A percentile compares a stretch with the other conserved stretches of the same genome.
Conservation (phyloP, 352 stramenopile genomes). For the Globisporangium nagaii region DNA sequence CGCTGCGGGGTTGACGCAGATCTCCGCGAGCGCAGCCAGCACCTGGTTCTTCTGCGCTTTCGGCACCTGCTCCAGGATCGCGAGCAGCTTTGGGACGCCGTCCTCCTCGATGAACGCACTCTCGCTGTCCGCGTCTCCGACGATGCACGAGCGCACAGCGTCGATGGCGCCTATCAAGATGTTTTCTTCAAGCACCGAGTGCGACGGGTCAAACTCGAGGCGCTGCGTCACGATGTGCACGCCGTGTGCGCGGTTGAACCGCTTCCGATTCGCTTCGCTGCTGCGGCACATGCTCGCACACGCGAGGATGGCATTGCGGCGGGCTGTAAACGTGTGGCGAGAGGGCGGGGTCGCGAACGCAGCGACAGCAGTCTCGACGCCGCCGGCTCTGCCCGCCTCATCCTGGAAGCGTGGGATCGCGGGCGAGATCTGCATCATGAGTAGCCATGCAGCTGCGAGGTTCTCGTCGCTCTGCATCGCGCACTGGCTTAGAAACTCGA, state of each 20-base stretch:
- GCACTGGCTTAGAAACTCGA: conserved; percentile 45
- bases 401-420: conserved; percentile 28
- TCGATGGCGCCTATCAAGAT: conserved; percentile 60
- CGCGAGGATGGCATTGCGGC: conserved; percentile 52
- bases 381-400: conserved; percentile 36
- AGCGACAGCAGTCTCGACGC: conserved; percentile 44
- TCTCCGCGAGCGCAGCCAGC: conserved; percentile 55
- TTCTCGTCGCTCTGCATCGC: conserved; percentile 29
- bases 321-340: conserved; percentile 51
- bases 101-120: conserved; percentile 50
- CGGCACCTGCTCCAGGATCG: conserved; percentile 40
- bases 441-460: conserved; percentile 38
- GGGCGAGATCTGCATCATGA: conserved; percentile 45
- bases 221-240: conserved; percentile 34
- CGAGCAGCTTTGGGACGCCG: conserved; percentile 53
- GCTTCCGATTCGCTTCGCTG: conserved; percentile 40
- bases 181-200: conserved; percentile 63
- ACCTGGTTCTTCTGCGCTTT: conserved; percentile 59
- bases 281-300: conserved; percentile 54
- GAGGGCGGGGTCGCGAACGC: conserved; percentile 41
- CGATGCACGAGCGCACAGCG: conserved; percentile 54
- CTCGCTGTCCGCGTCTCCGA: conserved; percentile 51
- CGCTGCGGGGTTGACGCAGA: conserved; percentile 66
- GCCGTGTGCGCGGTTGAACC: conserved; percentile 45
- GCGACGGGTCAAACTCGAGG: conserved; percentile 41